phyloP scores from a whole-genome alignment of 1,139 yeast species.

The Geotrichum candidum region DNA sequence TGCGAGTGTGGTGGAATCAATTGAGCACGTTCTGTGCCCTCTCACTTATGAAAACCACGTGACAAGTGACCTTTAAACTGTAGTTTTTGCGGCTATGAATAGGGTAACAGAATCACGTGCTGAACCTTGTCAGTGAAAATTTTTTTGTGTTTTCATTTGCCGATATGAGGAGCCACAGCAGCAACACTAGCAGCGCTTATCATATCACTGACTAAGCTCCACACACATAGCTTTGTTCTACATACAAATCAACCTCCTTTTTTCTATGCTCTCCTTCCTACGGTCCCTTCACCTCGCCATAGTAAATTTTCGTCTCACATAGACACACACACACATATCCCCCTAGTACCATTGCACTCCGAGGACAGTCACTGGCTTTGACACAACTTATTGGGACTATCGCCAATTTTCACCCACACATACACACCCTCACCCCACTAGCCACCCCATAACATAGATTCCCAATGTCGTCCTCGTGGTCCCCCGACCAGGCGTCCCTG shows the following conservation, averaged over 20 bases:
- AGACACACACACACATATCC: not conserved
- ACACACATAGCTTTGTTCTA: not conserved
- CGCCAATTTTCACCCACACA: not conserved
- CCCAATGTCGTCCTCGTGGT: constrained; percentile 40
- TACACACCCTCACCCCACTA: not conserved
- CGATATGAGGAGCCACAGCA: too few species aligned
- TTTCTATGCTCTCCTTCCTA: not conserved
- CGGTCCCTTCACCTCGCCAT: not conserved
- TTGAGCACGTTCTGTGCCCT: too few species aligned
- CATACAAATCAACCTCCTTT: not conserved
- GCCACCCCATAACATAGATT: not conserved
- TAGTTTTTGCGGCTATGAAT: too few species aligned
- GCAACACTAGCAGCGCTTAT: too few species aligned
- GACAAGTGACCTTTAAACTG: too few species aligned
- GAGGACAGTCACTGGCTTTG: not conserved
- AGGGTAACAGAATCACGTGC: too few species aligned
- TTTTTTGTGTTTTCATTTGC: too few species aligned
- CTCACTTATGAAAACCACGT: too few species aligned
- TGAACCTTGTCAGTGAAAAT: too few species aligned
- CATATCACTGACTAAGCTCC: too few species aligned
- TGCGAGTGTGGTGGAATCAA: too few species aligned
- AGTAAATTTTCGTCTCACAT: not conserved
- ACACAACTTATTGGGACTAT: not conserved
- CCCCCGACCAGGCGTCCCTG: constrained; percentile 55
- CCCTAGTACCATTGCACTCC: not conserved